These are phyloP conservation scores for Gracilaria gracilis DNA, from an alignment of 23 red algal species.

Conservation along the genomic window DNA sequence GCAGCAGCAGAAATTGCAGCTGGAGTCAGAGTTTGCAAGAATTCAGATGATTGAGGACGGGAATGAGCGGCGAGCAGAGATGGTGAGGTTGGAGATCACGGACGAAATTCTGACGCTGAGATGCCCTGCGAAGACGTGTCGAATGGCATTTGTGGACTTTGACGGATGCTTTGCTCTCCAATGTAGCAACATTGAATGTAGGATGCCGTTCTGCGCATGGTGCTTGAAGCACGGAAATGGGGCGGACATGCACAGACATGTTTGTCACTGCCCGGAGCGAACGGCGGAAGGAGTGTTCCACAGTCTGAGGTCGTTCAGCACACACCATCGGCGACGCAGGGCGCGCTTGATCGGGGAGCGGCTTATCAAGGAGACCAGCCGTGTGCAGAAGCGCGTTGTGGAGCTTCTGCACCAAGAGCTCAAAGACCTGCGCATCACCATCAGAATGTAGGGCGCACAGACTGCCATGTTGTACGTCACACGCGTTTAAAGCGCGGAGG, in stretches of 20 bases:
- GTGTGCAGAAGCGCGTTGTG: conserved; percentile 22
- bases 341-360: neutral
- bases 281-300: neutral
- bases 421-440: neutral
- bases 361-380: neutral
- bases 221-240: conserved; percentile 2
- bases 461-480: conserved; percentile 2
- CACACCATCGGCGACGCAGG: conserved; percentile 6
- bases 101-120: conserved; percentile 43
- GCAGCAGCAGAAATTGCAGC: conserved; percentile 27
- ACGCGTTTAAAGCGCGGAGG: neutral
- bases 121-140: conserved; percentile 30
- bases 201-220: conserved; percentile 57
- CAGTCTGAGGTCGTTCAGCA: neutral
- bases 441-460: neutral
- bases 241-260: conserved; percentile 56
- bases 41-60: conserved; percentile 52
- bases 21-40: conserved; percentile 54
- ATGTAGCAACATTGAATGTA: conserved; percentile 6
- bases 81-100: conserved; percentile 12
- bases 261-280: conserved; percentile 11
- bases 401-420: conserved; percentile 26
- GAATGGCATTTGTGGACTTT: conserved; percentile 68
- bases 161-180: conserved; percentile 54
- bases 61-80: conserved; percentile 27